Conservation (phyloP, 2,329 filamentous ascomycete genomes). For the Alternaria conjuncta region DNA sequence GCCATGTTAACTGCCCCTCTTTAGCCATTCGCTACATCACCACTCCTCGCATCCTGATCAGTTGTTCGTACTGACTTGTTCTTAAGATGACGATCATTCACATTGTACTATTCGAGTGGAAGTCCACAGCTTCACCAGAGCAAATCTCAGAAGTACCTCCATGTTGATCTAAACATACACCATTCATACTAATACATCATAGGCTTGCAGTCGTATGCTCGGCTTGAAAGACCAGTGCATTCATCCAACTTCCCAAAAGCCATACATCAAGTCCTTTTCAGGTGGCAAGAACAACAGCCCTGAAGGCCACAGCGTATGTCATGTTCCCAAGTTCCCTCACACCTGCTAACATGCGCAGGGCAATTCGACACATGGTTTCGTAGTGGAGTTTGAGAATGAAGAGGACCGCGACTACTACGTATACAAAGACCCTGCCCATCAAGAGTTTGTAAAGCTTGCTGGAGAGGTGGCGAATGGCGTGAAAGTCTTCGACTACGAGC, state of each 20-base stretch:
- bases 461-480: conserved; percentile 59
- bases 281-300: conserved; percentile 69
- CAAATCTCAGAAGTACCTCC: conserved; percentile 61
- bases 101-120: conserved; percentile 72
- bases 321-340: neutral
- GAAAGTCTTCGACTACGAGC: conserved; percentile 66
- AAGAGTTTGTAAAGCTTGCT: conserved; percentile 63
- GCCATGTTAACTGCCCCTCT: conserved; percentile 1
- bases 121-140: conserved; percentile 56
- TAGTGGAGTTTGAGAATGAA: conserved; percentile 68
- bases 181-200: conserved; percentile 9
- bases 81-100: conserved; percentile 67
- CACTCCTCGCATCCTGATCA: neutral
- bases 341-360: conserved; percentile 46
- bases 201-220: conserved; percentile 66
- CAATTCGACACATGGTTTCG: conserved; percentile 72
- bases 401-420: conserved; percentile 74
- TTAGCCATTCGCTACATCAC: neutral
- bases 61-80: neutral
- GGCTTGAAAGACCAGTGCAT: conserved; percentile 64
- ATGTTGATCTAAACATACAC: neutral
- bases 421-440: conserved; percentile 68
- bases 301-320: conserved; percentile 60
- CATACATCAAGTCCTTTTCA: conserved; percentile 65
- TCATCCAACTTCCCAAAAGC: conserved; percentile 63